Base-by-base conservation (phyloP, 139 green algal genomes). In the Picochlorum sp. region DNA sequence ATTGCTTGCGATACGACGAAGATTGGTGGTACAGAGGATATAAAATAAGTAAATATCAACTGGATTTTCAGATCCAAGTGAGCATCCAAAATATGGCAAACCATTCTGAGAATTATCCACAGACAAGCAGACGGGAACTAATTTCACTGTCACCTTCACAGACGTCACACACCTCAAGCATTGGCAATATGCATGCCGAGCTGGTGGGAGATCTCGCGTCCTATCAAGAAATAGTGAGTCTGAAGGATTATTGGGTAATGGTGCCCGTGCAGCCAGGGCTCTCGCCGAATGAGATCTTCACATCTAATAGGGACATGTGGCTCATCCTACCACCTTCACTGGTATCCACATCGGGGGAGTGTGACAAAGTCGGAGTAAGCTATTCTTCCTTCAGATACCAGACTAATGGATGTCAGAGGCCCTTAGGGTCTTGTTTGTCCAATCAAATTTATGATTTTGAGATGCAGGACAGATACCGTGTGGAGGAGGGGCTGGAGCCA, bases 141-240 rank as follows among this genome's bases (percentile, higher is more conserved):
- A 63, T 93, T 6, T 45, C n/a, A 15, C 66, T 95, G 9, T 77
- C 65, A 20, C 88, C 88, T 45, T 80, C 69, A 3, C 31, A 69
- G 16, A 80, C 81, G 0, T 49, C 74, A 23, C 70, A 68, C 13
- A 21, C 67, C 3, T 83, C 68, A 49, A 31, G n/a, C 20, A 63
- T 56, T 14, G 41, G 64, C 0, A 73, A 57, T 11, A 30, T 93
- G n/a, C 69, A 49, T 1, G 81, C 70, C 1, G 70, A 81, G 67
- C 70, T 95, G 57, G 59, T 90, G 65, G 88, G 88, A 1, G 88
- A 95, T 66, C 66, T 95, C 45, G 79, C 73, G 2, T 69, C 64
- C 2, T 95, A 93, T 71, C 81, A 72, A 3, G 59, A 84, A 41
- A 66, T 86, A 49, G 81, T 80, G 8, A 66, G 64, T 10, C 59